Conservation (phyloP, 768 basidiomycete species). For the Hygrophoropsis aurantiaca region DNA sequence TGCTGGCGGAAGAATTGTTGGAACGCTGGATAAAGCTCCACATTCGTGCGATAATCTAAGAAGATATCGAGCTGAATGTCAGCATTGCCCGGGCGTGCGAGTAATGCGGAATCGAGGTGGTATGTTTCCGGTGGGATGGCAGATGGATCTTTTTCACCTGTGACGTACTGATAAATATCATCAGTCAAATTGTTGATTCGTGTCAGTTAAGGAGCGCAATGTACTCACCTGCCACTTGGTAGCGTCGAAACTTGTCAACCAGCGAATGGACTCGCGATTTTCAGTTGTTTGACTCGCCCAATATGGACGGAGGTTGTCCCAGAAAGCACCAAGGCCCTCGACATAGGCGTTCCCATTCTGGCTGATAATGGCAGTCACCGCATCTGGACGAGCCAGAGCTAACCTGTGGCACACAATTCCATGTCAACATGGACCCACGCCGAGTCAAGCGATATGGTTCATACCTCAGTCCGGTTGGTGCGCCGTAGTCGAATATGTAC, state of each 20-base stretch:
- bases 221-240: conserved; percentile 34
- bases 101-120: conserved; percentile 41
- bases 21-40: conserved; percentile 42
- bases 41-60: conserved; percentile 40
- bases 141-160: conserved; percentile 35
- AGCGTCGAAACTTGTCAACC: conserved; percentile 25
- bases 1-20: conserved; percentile 41
- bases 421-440: neutral
- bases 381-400: conserved; percentile 40
- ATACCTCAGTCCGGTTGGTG: conserved; percentile 32
- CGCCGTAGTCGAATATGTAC: conserved; percentile 54
- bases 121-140: conserved; percentile 38
- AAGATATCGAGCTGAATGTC: conserved; percentile 46
- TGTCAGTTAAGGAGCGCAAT: neutral
- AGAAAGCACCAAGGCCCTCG: conserved; percentile 44
- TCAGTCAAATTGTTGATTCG: too few species aligned
- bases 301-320: conserved; percentile 32
- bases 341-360: conserved; percentile 53
- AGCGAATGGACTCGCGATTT: conserved; percentile 23
- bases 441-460: conserved; percentile 1
- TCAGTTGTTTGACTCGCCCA: conserved; percentile 30
- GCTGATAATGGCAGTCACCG: conserved; percentile 42
- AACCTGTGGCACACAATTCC: conserved; percentile 23
- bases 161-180: conserved; percentile 37
- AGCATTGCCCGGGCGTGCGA: conserved; percentile 37